Evolutionary conservation across 2,329 filamentous ascomycete genomes (phyloP).

Genomic region (Colletotrichum orbiculare): DNA sequence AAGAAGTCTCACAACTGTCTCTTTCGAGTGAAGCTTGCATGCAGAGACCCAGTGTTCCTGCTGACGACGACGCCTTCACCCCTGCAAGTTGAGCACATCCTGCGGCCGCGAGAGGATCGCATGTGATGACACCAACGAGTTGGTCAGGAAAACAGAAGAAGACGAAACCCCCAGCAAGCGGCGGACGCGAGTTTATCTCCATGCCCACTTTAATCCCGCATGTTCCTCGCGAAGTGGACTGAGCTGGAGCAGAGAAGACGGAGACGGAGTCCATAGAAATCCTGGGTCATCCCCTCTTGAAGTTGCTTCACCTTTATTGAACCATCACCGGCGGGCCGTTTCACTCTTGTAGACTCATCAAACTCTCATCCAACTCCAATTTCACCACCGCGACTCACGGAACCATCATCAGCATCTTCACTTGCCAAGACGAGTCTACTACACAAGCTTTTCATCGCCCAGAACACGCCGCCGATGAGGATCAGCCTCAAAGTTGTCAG

Average conservation of each 20-base stretch:
- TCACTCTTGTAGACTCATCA: background rate
- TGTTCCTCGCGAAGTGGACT: background rate
- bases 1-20: no score
- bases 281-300: no score
- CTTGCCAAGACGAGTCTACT: background rate
- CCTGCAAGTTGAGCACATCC: background rate
- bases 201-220: conserved; percentile 21
- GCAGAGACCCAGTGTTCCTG: background rate
- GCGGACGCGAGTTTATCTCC: conserved; percentile 9
- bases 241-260: background rate
- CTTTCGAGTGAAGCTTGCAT: no score
- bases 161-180: background rate
- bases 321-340: no score
- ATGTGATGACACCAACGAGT: conserved; percentile 9
- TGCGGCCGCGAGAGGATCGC: conserved; percentile 8
- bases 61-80: background rate
- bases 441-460: conserved; percentile 15
- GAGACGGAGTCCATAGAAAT: no score
- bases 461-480: background rate
- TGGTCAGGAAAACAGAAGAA: background rate
- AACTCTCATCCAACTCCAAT: background rate
- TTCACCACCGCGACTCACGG: no score
- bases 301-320: no score
- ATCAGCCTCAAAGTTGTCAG: conserved; percentile 1
- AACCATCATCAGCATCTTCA: background rate